A percentile compares a stretch with the other conserved stretches of the same genome.
Conservation (phyloP, 768 basidiomycete species). For the Amanita jacksonii region DNA sequence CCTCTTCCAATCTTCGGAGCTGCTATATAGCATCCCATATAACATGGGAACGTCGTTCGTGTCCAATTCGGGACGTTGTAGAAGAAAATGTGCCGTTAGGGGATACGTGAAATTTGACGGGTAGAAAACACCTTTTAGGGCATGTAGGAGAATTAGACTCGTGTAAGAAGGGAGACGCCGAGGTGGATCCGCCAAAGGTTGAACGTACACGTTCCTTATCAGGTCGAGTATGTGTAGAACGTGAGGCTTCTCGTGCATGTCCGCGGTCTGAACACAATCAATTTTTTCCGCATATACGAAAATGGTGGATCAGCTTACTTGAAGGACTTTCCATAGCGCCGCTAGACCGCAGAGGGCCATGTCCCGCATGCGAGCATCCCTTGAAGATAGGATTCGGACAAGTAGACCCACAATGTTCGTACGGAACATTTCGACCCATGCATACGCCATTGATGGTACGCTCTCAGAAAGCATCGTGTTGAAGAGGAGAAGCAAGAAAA, state of each 20-base stretch:
- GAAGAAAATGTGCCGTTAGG: constrained; percentile 73
- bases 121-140: constrained; percentile 73
- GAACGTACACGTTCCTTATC: constrained; percentile 47
- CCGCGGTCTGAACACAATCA: constrained; percentile 30
- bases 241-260: constrained; percentile 73
- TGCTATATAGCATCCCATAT: constrained; percentile 80
- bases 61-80: constrained; percentile 83
- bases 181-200: constrained; percentile 29
- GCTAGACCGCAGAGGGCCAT: constrained; percentile 54
- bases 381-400: constrained; percentile 63
- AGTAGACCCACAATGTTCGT: constrained; percentile 71
- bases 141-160: constrained; percentile 76
- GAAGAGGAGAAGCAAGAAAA: constrained; percentile 63
- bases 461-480: constrained; percentile 54
- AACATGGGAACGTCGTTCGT: constrained; percentile 82
- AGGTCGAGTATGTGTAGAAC: constrained; percentile 60
- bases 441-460: constrained; percentile 46
- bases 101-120: constrained; percentile 88
- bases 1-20: constrained; percentile 71
- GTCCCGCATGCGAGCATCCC: constrained; percentile 48
- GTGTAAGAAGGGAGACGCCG: constrained; percentile 66
- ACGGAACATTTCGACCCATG: constrained; percentile 84
- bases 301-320: constrained; percentile 36
- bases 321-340: constrained; percentile 47
- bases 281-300: not conserved